Base-by-base conservation (phyloP, 805 yeast species). In the Wickerhamomyces ciferrii region DNA sequence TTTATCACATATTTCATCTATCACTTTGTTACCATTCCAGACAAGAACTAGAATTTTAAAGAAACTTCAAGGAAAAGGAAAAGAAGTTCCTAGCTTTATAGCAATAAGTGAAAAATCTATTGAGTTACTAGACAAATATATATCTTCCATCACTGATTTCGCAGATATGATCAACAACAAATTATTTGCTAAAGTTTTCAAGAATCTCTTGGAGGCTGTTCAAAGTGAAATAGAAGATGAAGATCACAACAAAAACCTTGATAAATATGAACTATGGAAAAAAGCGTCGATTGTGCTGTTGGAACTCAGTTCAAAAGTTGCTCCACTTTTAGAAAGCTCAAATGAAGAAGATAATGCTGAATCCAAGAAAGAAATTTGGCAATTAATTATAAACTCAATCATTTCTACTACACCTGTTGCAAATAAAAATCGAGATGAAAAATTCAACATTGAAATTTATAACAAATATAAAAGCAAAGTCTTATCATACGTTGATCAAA, bases 1-100 rank as follows among this genome's bases (percentile, higher is more conserved):
- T 1, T 62, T 83, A 4, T 72, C 73, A 42, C 87, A 83, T 51
- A 58, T 85, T 34, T 74, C 80, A 23, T 66, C 72, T 8, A 71
- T 84, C 41, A 60, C 76, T 2, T 68, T 75, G 2, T 67, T 83
- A 43, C 90, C 91, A 2, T 83, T 79, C 58, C 81, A 79, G 5
- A 77, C 81, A 0, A 69, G 85, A 48, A 72, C 70, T 19, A 66
- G 81, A 46, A 83, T 84, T 38, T 72, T 76, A 43, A 73, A 70
- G 47, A 83, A 83, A 54, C 59, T 84, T 23, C 65, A 66, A 62
- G 54, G 68, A 47, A 44, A 66, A 48, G 60, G 56, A 39, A 47
- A 56, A 0, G 74, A 77, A 43, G 73, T 84, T 27, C 87, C 91
- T 3, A 73, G 85, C 0, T 86, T 85, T 54, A 71, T 78, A 27